These are phyloP conservation scores for Mikania micrantha DNA, from an alignment of 129 eudicot species.

Conservation along the genomic window DNA sequence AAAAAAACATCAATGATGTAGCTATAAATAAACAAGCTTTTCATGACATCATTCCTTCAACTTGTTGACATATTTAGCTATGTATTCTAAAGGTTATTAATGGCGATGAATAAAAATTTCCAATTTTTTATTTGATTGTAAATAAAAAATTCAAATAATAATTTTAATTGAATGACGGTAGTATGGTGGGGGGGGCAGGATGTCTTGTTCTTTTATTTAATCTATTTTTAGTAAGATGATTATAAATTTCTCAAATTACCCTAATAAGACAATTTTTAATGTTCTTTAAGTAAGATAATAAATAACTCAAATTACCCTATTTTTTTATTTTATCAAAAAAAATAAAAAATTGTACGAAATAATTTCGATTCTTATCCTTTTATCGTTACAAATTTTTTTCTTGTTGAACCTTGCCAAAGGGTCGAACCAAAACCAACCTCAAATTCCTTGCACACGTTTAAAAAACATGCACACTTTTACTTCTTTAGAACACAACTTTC, in stretches of 20 bases:
- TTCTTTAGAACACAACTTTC: not conserved
- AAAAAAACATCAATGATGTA: too few species aligned
- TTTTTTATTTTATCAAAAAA: too few species aligned
- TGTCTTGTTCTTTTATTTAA: not conserved
- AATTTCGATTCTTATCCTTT: not conserved
- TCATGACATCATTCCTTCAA: too few species aligned
- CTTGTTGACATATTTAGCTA: too few species aligned
- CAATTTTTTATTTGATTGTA: not conserved
- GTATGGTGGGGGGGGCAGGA: not conserved
- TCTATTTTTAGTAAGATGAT: not conserved
- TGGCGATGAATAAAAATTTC: not conserved
- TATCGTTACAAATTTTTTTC: not conserved
- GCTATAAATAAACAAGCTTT: too few species aligned
- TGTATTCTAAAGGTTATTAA: too few species aligned
- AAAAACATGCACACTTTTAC: constrained; percentile 10
- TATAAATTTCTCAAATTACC: not conserved
- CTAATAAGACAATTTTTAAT: not conserved
- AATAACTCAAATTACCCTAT: too few species aligned
- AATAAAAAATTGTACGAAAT: too few species aligned
- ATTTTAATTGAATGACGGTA: not conserved
- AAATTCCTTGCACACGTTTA: not conserved
- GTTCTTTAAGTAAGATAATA: too few species aligned
- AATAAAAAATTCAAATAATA: not conserved
- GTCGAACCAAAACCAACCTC: not conserved
- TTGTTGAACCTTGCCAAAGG: not conserved